These are phyloP conservation scores for Anthoceros angustus DNA, from an alignment of 225 moss, liverwort and hornwort species.

Conservation along the genomic window DNA sequence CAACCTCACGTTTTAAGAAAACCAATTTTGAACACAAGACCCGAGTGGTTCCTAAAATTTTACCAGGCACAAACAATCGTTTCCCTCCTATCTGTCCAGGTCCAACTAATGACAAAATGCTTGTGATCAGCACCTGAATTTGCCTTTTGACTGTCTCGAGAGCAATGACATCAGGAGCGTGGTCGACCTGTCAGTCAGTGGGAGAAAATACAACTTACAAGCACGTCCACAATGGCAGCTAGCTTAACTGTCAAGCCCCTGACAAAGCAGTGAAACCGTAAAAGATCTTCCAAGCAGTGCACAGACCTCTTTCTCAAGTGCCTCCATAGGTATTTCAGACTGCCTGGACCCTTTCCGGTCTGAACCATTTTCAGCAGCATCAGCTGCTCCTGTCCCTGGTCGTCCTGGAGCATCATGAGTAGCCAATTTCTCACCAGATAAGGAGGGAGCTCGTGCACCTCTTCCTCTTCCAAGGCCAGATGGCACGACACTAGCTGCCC, in stretches of 20 bases:
- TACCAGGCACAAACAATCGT: too few species aligned
- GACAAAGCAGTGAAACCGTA: neutral
- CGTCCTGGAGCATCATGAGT: slow-evolving; percentile 18
- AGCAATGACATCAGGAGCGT: too few species aligned
- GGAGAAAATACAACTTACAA: too few species aligned
- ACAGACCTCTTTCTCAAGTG: slow-evolving; percentile 27
- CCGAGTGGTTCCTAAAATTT: slow-evolving; percentile 15
- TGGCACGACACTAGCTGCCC: slow-evolving; percentile 19
- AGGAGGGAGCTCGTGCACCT: slow-evolving; percentile 2
- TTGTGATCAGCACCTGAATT: too few species aligned
- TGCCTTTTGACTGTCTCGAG: too few species aligned
- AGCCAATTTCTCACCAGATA: neutral
- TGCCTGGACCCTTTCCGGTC: slow-evolving; percentile 32
- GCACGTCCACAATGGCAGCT: too few species aligned
- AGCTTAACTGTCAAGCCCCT: neutral
- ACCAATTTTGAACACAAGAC: neutral
- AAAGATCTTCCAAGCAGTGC: neutral
- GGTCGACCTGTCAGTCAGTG: too few species aligned
- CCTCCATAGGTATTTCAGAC: slow-evolving; percentile 22
- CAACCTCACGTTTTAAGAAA: slow-evolving; percentile 5
- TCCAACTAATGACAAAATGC: too few species aligned
- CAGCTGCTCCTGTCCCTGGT: slow-evolving; percentile 9
- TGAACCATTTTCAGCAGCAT: slow-evolving; percentile 20
- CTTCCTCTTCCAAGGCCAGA: slow-evolving; percentile 27
- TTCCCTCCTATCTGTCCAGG: too few species aligned